These are phyloP conservation scores for Tolypocladium amazonense DNA, from an alignment of 2,329 filamentous ascomycete species.

Conservation along the genomic window DNA sequence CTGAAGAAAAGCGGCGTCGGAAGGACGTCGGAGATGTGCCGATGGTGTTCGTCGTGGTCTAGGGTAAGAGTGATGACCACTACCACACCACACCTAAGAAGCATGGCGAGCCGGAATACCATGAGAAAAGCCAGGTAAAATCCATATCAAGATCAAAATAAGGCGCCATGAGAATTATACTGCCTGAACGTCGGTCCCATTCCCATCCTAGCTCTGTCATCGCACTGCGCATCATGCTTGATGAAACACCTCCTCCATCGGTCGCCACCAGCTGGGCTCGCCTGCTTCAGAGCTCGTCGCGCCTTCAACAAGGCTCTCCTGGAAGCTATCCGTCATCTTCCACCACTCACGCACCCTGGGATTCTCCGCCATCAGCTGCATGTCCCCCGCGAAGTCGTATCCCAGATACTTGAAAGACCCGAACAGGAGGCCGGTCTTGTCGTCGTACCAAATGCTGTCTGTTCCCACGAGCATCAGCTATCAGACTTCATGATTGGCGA, in stretches of 20 bases:
- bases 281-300: constrained; percentile 48
- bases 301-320: constrained; percentile 52
- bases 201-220: not conserved
- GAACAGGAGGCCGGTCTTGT: constrained; percentile 53
- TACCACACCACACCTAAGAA: not conserved
- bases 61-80: not conserved
- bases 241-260: constrained; percentile 60
- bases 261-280: constrained; percentile 57
- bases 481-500: not conserved
- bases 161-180: not conserved
- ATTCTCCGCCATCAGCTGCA: constrained; percentile 65
- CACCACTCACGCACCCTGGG: constrained; percentile 69
- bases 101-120: not conserved
- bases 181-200: not conserved
- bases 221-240: constrained; percentile 25
- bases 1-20: too few species aligned
- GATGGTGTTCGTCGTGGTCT: not conserved
- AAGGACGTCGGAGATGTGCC: too few species aligned
- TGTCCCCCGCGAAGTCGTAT: constrained; percentile 59
- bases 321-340: constrained; percentile 68
- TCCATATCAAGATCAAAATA: not conserved
- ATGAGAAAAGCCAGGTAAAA: not conserved
- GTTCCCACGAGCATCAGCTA: not conserved
- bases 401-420: constrained; percentile 73
- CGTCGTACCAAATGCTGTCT: constrained; percentile 68